Base-by-base conservation (phyloP, 2,329 filamentous ascomycete species). In the Volutella citrinella region DNA sequence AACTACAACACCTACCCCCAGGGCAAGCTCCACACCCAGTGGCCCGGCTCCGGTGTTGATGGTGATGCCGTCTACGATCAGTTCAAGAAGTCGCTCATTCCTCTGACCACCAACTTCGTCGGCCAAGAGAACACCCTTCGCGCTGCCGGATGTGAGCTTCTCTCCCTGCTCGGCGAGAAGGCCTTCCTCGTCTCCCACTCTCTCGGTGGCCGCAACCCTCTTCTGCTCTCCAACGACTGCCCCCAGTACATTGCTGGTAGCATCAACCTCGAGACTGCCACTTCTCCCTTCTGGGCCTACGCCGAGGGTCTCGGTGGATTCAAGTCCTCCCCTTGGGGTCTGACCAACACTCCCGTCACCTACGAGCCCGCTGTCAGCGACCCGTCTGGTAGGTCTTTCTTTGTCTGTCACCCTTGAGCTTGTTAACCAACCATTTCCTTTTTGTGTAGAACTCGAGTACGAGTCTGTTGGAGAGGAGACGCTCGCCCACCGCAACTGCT, bases 121-220 rank as follows among this genome's bases (percentile, higher is more conserved):
- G 27, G 19, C 3, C 42, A 48, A 5, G 42, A 48, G 21, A 43
- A 36, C 21, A 40, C 39, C 16, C 27, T 48, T 3, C 46, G 42
- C 15, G 24, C 36, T 9, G 27, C 36, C 9, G 42, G 45, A 0
- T 48, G 45, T 16, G 42, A 48, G 23, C 42, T 48, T 18, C 42
- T 48, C 8, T 48, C 44, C 3, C 24, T 43, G 3, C 36, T 48
- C 4, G 38, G 44, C 3, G 27, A 41, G 3, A 48, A 48, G 15
- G 38, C 42, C 4, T 45, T 41, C 19, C 44, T 48, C 9, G 22
- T 48, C 10, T 48, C 45, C 1, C 44, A 48, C n/a, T 48, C 45
- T 4, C 44, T 48, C 5, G 44, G 44, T 2, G 34, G 33, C 10
- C 28, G 27, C 8, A 43, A 45, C 10, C 38, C 42, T 6, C 36